Conservation (phyloP, 2,329 filamentous ascomycete genomes). For the Claviceps monticola region DNA sequence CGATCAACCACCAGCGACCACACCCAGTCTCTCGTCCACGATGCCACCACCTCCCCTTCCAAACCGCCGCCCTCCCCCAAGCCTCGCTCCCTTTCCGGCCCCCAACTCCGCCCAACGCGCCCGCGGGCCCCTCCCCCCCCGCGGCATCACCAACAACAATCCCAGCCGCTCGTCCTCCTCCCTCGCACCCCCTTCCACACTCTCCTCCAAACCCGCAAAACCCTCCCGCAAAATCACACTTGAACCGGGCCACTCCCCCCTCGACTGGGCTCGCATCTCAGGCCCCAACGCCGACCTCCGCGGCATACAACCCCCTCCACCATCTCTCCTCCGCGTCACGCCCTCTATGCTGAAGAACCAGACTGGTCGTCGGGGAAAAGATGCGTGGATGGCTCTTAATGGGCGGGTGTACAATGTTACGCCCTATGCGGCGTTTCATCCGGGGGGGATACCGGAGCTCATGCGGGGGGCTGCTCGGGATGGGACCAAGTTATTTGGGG, state of each 20-base stretch:
- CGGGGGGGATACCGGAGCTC: slow-evolving; percentile 68
- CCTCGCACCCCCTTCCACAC: slow-evolving; percentile 43
- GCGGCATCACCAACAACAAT: slow-evolving; percentile 15
- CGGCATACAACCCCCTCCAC: slow-evolving; percentile 36
- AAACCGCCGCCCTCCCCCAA: slow-evolving; percentile 15
- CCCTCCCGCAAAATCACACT: slow-evolving; percentile 61
- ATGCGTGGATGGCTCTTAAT: slow-evolving; percentile 82
- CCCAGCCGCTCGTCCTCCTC: slow-evolving; percentile 18
- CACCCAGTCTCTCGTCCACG: background rate
- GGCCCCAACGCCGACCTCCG: slow-evolving; percentile 52
- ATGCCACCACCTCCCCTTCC: slow-evolving; percentile 19
- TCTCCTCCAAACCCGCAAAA: slow-evolving; percentile 36
- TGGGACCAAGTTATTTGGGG: slow-evolving; percentile 48
- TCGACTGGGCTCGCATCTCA: slow-evolving; percentile 84
- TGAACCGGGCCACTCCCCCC: slow-evolving; percentile 80
- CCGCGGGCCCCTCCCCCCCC: slow-evolving; percentile 27
- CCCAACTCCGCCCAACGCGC: slow-evolving; percentile 38
- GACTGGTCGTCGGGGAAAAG: slow-evolving; percentile 70
- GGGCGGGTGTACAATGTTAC: slow-evolving; percentile 91
- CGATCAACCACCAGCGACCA: background rate
- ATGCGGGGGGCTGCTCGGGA: slow-evolving; percentile 48
- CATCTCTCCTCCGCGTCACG: slow-evolving; percentile 56
- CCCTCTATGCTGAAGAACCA: slow-evolving; percentile 65
- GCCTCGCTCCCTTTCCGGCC: slow-evolving; percentile 34
- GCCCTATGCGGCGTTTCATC: slow-evolving; percentile 81